Evolutionary conservation across 495 filamentous ascomycete genomes (phyloP), one percentile per base, ranked within the genome.

Genomic region (Daldinia loculata): DNA sequence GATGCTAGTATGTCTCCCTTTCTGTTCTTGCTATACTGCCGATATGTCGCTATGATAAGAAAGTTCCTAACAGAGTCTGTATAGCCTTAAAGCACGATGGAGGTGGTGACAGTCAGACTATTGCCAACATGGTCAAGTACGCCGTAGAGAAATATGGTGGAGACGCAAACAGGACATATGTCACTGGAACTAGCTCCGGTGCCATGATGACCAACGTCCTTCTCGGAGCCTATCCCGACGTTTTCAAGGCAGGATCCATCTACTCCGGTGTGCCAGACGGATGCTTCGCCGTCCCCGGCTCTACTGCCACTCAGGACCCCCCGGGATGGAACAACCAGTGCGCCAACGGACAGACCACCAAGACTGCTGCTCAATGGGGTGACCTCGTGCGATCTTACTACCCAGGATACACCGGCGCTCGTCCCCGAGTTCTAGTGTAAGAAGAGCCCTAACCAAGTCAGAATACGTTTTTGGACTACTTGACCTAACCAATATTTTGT

Each of bases 51-150:
- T 34, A n/a, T 30, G 8, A 38, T 14, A 11, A 27, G n/a, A 15
- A 9, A 9, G 1, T 45, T 19, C 6, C 30, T 69, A 22, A 69
- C 41, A 36, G 24, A 14, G 7, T 57, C 22, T 8, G 4, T 38
- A n/a, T 45, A 65, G 78, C 85, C 6, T 78, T 90, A 0, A 86
- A 79, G 15, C 85, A 87, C 71, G 74, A 87, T 66, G 87, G 86
- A 3, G 85, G 86, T 7, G 84, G 86, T 24, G 83, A 90, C 77
- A 85, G 83, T 73, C 80, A 86, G 60, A 82, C 84, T 19, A 88
- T 90, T 53, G 81, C 78, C 43, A 88, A 85, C 76, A 89, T 89
- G 87, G 88, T 89, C 32, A 80, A 70, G 19, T 88, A 85, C 66
- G 78, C 87, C 1, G 77, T 86, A 14, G 56, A 76, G 0, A 83